Evolutionary conservation across 2,329 filamentous ascomycete genomes (phyloP).

Genomic region (Trichoderma oligosporum): DNA sequence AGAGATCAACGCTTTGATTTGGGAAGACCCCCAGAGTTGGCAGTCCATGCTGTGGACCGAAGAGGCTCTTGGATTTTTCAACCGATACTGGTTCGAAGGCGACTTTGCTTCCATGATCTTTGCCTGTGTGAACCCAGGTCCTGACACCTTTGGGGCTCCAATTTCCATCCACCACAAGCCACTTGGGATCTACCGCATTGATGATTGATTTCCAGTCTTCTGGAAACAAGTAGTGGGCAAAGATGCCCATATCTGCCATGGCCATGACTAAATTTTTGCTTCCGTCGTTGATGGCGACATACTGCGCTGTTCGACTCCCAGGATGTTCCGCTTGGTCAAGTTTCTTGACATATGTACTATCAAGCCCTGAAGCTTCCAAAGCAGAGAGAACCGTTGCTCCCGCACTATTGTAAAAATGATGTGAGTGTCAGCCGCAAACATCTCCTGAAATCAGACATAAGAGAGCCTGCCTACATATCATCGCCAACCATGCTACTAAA

Average conservation of each 20-base stretch:
- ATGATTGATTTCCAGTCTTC: slow-evolving; percentile 60
- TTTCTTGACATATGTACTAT: slow-evolving; percentile 58
- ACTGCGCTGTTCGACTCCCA: slow-evolving; percentile 74
- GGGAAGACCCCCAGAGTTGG: slow-evolving; percentile 54
- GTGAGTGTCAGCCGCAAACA: background rate
- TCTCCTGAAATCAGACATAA: background rate
- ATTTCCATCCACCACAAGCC: slow-evolving; percentile 84
- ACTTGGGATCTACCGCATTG: slow-evolving; percentile 57
- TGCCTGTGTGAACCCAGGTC: slow-evolving; percentile 63
- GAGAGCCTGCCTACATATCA: slow-evolving; percentile 55
- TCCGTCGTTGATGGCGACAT: slow-evolving; percentile 81
- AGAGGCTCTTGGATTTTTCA: slow-evolving; percentile 70
- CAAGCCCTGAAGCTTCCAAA: slow-evolving; percentile 61
- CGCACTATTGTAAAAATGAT: no score
- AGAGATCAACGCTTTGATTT: slow-evolving; percentile 62
- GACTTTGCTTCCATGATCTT: slow-evolving; percentile 53
- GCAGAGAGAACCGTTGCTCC: slow-evolving; percentile 69
- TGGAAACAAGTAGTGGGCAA: slow-evolving; percentile 54
- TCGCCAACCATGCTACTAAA: slow-evolving; percentile 79
- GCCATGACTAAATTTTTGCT: slow-evolving; percentile 82
- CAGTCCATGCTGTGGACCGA: slow-evolving; percentile 43
- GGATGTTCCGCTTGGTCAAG: slow-evolving; percentile 47
- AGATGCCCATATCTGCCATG: slow-evolving; percentile 93
- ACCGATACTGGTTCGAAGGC: slow-evolving; percentile 88
- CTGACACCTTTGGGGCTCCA: slow-evolving; percentile 67